A percentile compares a stretch with the other conserved stretches of the same genome.
Evolutionary conservation across 768 basidiomycete species (phyloP).

Genomic region (Xanthoconium stramineum): DNA sequence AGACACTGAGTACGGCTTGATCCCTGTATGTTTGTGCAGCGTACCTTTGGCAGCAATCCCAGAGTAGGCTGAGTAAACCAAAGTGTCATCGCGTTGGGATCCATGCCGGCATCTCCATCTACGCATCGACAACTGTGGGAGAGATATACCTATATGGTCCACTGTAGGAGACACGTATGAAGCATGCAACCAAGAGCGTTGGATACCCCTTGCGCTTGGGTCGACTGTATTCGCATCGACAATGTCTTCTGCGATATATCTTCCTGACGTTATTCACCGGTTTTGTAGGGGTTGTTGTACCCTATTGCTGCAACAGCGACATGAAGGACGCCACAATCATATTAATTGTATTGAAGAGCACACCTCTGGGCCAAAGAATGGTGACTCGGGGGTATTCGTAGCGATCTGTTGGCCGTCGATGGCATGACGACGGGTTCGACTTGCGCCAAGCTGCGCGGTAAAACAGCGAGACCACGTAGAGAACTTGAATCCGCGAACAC

Average conservation of each 20-base stretch:
- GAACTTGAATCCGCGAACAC: too few relatives aligned
- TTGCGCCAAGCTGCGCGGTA: too few relatives aligned
- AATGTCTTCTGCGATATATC: conserved; percentile 53
- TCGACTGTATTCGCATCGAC: conserved; percentile 35
- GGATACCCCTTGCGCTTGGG: conserved; percentile 59
- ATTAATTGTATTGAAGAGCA: too few relatives aligned
- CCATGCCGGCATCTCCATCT: conserved; percentile 83
- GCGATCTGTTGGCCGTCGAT: too few relatives aligned
- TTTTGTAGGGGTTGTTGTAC: conserved; percentile 51
- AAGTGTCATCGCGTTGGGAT: conserved; percentile 81
- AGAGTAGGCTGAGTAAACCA: conserved; percentile 83
- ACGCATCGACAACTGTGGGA: conserved; percentile 70
- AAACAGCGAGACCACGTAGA: too few relatives aligned
- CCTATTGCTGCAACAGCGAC: too few relatives aligned
- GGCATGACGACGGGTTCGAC: too few relatives aligned
- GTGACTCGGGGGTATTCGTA: too few relatives aligned
- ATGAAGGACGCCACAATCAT: too few relatives aligned
- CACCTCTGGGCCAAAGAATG: too few relatives aligned
- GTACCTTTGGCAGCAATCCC: conserved; percentile 84
- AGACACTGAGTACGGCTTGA: conserved; percentile 60
- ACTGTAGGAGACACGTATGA: background rate
- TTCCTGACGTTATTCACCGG: conserved; percentile 60
- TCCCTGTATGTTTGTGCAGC: conserved; percentile 56
- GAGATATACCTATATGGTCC: background rate
- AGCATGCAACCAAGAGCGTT: conserved; percentile 73